Percentiles rank a stretch among this genome's conserved stretches.
phyloP scores from a whole-genome alignment of 257 asterid species.

The Coffea eugenioides region DNA sequence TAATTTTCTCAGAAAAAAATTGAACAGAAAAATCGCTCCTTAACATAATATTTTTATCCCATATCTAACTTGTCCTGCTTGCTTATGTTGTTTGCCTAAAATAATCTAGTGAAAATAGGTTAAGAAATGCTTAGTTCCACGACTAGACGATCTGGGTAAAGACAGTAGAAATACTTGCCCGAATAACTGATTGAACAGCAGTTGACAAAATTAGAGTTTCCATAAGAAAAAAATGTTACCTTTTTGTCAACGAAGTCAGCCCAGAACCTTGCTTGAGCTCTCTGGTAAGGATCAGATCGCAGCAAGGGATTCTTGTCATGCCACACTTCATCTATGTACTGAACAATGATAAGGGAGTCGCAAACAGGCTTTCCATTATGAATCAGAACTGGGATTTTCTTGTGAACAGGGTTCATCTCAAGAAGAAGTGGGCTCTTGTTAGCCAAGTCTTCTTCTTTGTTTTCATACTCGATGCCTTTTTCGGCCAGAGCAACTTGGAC shows the following conservation, averaged over 20 bases:
- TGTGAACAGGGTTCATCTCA: conserved; percentile 52
- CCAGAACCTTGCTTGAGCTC: conserved; percentile 16
- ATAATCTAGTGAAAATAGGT: too few relatives aligned
- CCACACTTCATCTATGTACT: conserved; percentile 61
- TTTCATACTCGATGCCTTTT: conserved; percentile 41
- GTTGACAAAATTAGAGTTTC: not conserved
- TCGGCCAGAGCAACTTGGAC: conserved; percentile 45
- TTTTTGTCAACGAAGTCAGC: conserved; percentile 19
- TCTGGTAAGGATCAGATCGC: conserved; percentile 17
- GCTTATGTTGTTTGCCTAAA: too few relatives aligned
- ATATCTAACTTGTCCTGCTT: too few relatives aligned
- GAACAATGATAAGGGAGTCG: conserved; percentile 52
- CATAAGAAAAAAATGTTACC: not conserved
- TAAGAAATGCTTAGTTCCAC: too few relatives aligned
- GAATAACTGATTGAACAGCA: not conserved
- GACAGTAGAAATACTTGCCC: too few relatives aligned
- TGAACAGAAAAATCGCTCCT: not conserved
- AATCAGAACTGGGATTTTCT: conserved; percentile 53
- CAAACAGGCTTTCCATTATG: conserved; percentile 55
- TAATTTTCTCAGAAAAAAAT: not conserved
- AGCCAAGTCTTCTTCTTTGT: conserved; percentile 42
- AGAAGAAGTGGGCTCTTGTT: conserved; percentile 41
- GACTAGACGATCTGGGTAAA: too few relatives aligned
- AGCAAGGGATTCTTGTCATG: conserved; percentile 7
- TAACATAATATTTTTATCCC: too few relatives aligned